These are phyloP conservation scores for Marvania coccoides DNA, from an alignment of 139 green algal species.

Conservation along the genomic window DNA sequence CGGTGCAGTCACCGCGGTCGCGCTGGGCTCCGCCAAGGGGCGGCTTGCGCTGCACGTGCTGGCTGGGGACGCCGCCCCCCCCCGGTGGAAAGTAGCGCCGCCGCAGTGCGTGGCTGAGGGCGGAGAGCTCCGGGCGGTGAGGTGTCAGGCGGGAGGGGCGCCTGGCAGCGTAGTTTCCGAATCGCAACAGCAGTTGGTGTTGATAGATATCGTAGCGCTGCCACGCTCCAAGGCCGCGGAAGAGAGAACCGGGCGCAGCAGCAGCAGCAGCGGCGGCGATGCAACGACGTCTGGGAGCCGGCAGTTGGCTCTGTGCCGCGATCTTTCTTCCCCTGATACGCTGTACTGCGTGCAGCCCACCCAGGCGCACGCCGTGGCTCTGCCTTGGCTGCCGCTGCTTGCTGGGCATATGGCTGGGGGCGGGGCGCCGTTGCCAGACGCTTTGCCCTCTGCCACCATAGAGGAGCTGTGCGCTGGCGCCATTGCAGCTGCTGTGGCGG, in stretches of 20 bases:
- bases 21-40: slow-evolving; percentile 10
- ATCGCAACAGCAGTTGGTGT: slow-evolving; percentile 1
- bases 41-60: slow-evolving; percentile 16
- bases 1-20: slow-evolving; percentile 6
- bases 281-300: not conserved
- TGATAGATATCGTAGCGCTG: slow-evolving; percentile 13
- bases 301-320: slow-evolving; percentile 9
- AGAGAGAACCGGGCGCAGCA: too few relatives aligned
- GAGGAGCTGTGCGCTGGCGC: not conserved
- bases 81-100: slow-evolving; percentile 10
- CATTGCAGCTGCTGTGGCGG: not conserved
- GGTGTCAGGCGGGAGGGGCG: not conserved
- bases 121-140: not conserved
- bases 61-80: not conserved
- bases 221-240: not conserved
- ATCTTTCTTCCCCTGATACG: slow-evolving; percentile 15
- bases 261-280: not conserved
- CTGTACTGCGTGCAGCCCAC: slow-evolving; percentile 9
- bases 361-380: slow-evolving; percentile 10
- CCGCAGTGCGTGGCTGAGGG: slow-evolving; percentile 17
- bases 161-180: not conserved
- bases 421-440: not conserved
- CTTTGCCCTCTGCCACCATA: not conserved
- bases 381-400: slow-evolving; percentile 33
- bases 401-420: not conserved